Percentiles rank a stretch among this genome's conserved stretches.
Conservation (phyloP, 768 basidiomycete genomes). For the Tephrocybe rancida region DNA sequence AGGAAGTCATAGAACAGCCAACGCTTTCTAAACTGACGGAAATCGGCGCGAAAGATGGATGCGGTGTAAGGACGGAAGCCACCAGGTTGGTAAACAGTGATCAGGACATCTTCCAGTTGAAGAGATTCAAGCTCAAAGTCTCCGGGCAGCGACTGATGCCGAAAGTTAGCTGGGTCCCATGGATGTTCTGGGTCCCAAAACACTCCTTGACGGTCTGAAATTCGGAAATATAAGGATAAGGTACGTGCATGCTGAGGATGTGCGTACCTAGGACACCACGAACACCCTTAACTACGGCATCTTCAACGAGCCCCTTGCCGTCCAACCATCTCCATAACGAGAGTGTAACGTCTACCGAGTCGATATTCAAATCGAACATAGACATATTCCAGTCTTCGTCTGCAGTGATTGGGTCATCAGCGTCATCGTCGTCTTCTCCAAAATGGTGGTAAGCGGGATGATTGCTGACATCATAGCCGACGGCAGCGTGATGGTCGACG, state of each 20-base stretch:
- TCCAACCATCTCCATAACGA: constrained; percentile 93
- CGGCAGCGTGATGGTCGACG: constrained; percentile 55
- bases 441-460: constrained; percentile 70
- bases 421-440: constrained; percentile 62
- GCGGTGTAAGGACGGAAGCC: constrained; percentile 91
- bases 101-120: constrained; percentile 88
- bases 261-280: constrained; percentile 85
- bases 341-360: constrained; percentile 93
- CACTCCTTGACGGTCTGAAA: constrained; percentile 82
- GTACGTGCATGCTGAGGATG: neutral
- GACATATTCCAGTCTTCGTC: constrained; percentile 75
- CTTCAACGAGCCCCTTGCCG: constrained; percentile 90
- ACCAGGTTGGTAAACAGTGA: constrained; percentile 94
- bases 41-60: constrained; percentile 92
- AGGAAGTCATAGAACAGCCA: constrained; percentile 97
- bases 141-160: constrained; percentile 71
- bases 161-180: constrained; percentile 78
- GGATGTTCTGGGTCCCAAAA: constrained; percentile 85
- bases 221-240: neutral
- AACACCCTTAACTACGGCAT: constrained; percentile 92
- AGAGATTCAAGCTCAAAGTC: constrained; percentile 93
- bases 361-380: constrained; percentile 91
- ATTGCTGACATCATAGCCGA: constrained; percentile 76
- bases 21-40: constrained; percentile 82
- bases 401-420: constrained; percentile 23